These are phyloP conservation scores for Chaetomiaceae sp. DNA, from an alignment of 2,329 filamentous ascomycete genomes.

Conservation along the genomic window DNA sequence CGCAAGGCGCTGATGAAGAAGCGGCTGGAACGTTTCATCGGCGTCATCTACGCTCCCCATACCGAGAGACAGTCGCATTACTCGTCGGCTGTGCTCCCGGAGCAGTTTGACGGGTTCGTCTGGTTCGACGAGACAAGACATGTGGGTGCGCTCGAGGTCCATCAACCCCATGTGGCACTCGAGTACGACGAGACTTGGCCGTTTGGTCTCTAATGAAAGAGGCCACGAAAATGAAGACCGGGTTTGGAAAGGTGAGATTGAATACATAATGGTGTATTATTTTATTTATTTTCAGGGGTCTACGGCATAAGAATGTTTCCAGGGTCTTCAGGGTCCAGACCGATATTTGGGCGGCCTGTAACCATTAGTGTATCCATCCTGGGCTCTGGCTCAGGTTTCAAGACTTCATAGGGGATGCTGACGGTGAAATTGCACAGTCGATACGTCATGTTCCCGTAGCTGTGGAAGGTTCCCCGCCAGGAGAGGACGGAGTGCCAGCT, in stretches of 20 bases:
- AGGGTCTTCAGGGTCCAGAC: neutral
- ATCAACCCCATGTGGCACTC: constrained; percentile 39
- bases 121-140: constrained; percentile 46
- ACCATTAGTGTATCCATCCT: neutral
- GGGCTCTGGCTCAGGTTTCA: neutral
- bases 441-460: constrained; percentile 12
- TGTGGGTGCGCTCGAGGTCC: constrained; percentile 40
- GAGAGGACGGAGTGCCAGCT: neutral
- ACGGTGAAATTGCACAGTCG: constrained; percentile 5
- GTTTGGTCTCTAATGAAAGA: constrained; percentile 38
- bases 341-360: neutral
- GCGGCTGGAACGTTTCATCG: constrained; percentile 47
- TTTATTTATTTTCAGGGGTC: no score
- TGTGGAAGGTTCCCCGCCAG: neutral
- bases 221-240: no score
- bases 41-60: constrained; percentile 47
- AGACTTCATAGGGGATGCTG: neutral
- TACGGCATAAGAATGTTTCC: no score
- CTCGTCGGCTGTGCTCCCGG: constrained; percentile 39
- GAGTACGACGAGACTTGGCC: constrained; percentile 47
- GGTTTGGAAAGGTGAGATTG: constrained; percentile 1
- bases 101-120: constrained; percentile 46
- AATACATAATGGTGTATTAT: neutral
- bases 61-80: constrained; percentile 48
- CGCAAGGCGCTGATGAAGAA: constrained; percentile 34